Evolutionary conservation across 2,329 filamentous ascomycete genomes (phyloP), one percentile per base, ranked within the genome.

Genomic region (Talaromyces sp.): DNA sequence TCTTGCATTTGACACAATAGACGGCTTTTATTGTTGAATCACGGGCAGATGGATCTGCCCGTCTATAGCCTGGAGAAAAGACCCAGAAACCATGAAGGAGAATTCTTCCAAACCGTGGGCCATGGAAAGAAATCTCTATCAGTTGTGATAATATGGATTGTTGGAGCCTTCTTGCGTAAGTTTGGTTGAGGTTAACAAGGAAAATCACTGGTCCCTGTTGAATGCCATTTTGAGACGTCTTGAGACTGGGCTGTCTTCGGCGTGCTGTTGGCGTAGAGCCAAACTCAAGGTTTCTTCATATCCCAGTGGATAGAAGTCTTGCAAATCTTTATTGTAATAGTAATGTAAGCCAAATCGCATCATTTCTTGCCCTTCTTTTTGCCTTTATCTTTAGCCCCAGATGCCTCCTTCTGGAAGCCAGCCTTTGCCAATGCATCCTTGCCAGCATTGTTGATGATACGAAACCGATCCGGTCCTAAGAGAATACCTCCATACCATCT

Each of bases 401-500:
- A 56, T 12, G 79, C 77, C 43, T 87, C 85, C 60, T 79, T 80
- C 10, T 85, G 86, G 66, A 90, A 85, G 0, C 89, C 90, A 0
- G 89, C 91, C 70, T 85, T 85, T 10, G 97, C 84, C 64, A 97
- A 82, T 0, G 89, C 90, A 76, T 97, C 92, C 69, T 92, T 84
- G 8, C 92, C 92, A 9, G 87, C 90, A 59, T 85, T 83, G 72
- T 97, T 97, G 71, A 99, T 97, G 58, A 96, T 80, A 12, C 91
- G 86, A 72, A 99, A 99, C 65, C 94, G 81, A 72, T 92, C 88
- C 55, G 93, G 92, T 0, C 94, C 94, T 52, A 99, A 77, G 67
- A 92, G 88, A 61, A 96, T 84, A 1, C 94, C 94, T 3, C 94
- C 94, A 74, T 96, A 99, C 94, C 94, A 99, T 64, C 94, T 80